Percentiles rank a stretch among this genome's conserved stretches.
phyloP scores from a whole-genome alignment of 1,284 basidiomycete genomes.

The Malassezia dermatis region DNA sequence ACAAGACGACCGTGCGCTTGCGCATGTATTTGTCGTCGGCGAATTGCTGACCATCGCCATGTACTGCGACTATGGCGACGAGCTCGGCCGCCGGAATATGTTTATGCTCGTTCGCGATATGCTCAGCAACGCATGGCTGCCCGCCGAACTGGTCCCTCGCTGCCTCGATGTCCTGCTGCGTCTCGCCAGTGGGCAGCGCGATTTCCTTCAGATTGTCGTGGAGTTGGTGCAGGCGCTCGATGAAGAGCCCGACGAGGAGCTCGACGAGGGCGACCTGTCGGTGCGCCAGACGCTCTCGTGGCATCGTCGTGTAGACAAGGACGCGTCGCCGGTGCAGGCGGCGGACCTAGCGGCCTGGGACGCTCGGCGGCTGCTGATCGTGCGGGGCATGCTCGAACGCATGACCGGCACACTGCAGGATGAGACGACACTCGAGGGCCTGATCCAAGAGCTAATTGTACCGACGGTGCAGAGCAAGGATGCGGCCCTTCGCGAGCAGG shows the following conservation, averaged over 20 bases:
- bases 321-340: conserved; percentile 5
- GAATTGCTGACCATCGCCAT: conserved; percentile 73
- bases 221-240: conserved; percentile 64
- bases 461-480: conserved; percentile 83
- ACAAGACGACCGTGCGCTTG: conserved; percentile 19
- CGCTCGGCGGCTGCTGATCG: conserved; percentile 53
- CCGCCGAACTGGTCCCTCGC: conserved; percentile 64
- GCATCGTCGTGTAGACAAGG: conserved; percentile 2
- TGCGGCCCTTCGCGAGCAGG: conserved; percentile 69
- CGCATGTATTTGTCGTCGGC: conserved; percentile 63
- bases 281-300: conserved; percentile 11
- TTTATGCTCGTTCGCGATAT: conserved; percentile 52
- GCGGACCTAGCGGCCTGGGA: conserved; percentile 28
- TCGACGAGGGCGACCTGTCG: conserved; percentile 13
- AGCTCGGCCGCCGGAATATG: conserved; percentile 85
- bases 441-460: conserved; percentile 77
- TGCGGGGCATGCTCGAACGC: conserved; percentile 79
- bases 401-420: conserved; percentile 65
- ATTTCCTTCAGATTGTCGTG: conserved; percentile 84
- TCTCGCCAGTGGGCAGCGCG: conserved; percentile 72
- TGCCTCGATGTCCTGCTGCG: conserved; percentile 79
- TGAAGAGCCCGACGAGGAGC: conserved; percentile 28
- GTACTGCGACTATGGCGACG: conserved; percentile 82
- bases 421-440: conserved; percentile 82
- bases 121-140: conserved; percentile 68